Conservation (phyloP, 1,284 basidiomycete species). For the Apiotrichum gamsii region DNA sequence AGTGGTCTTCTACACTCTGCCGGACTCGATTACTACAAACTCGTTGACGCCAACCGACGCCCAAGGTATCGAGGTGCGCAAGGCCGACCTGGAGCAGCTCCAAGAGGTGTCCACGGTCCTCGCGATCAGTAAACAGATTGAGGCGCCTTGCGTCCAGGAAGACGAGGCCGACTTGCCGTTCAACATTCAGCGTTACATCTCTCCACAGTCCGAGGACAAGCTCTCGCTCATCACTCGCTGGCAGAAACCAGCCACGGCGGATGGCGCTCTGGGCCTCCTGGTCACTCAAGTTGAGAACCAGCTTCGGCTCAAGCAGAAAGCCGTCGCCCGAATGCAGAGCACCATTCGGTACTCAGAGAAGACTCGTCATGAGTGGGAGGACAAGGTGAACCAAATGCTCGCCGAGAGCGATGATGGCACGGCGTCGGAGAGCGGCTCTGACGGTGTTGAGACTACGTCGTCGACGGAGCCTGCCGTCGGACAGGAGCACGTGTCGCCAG, state of each 20-base stretch:
- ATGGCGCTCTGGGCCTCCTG: slow-evolving; percentile 73
- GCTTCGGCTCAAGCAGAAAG: slow-evolving; percentile 88
- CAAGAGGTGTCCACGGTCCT: slow-evolving; percentile 81
- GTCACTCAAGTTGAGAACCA: slow-evolving; percentile 79
- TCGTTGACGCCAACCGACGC: slow-evolving; percentile 18
- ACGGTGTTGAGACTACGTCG: slow-evolving; percentile 9
- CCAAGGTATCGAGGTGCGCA: slow-evolving; percentile 70
- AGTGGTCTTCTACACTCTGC: slow-evolving; percentile 61
- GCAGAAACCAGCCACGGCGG: slow-evolving; percentile 76
- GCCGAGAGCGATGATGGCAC: slow-evolving; percentile 56
- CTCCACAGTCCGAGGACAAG: slow-evolving; percentile 75
- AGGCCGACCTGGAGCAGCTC: slow-evolving; percentile 66
- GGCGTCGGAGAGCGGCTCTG: slow-evolving; percentile 35
- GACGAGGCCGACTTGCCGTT: slow-evolving; percentile 85
- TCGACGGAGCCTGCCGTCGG: background rate
- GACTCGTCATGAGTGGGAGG: slow-evolving; percentile 95
- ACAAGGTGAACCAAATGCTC: slow-evolving; percentile 65
- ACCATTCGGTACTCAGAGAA: slow-evolving; percentile 97
- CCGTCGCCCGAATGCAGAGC: slow-evolving; percentile 93
- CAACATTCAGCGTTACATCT: slow-evolving; percentile 82
- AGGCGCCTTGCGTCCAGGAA: slow-evolving; percentile 82
- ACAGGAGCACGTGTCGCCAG: slow-evolving; percentile 30
- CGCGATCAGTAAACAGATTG: slow-evolving; percentile 70
- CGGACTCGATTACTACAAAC: slow-evolving; percentile 26
- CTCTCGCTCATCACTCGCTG: slow-evolving; percentile 74